Conservation (phyloP, 1,139 yeast genomes). For the Nematodospora anomalae region DNA sequence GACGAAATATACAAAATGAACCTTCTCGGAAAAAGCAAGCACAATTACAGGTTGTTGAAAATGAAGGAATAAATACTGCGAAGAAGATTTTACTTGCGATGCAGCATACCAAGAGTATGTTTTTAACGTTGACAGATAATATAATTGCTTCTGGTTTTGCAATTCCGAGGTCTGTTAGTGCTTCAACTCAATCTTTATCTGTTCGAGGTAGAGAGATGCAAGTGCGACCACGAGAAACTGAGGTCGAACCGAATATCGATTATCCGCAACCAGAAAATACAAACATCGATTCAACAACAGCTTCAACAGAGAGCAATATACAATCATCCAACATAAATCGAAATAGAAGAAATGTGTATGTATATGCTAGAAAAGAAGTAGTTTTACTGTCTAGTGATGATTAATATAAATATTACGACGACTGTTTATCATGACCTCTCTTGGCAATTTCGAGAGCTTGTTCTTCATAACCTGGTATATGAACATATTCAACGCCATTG, state of each 20-base stretch:
- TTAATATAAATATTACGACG: background rate
- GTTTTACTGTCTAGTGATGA: slow-evolving; percentile 29
- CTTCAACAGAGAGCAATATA: slow-evolving; percentile 5
- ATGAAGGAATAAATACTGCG: slow-evolving; percentile 6
- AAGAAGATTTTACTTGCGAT: slow-evolving; percentile 17
- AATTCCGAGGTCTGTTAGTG: slow-evolving; percentile 55
- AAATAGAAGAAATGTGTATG: slow-evolving; percentile 47
- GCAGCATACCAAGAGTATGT: slow-evolving; percentile 33
- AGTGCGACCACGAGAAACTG: background rate
- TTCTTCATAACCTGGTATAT: slow-evolving; percentile 83
- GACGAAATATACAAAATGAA: background rate
- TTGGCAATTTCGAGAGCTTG: slow-evolving; percentile 70
- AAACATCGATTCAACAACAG: background rate
- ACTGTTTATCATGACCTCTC: slow-evolving; percentile 63
- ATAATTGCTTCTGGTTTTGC: slow-evolving; percentile 62
- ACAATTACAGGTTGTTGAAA: background rate
- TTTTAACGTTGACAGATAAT: slow-evolving; percentile 51
- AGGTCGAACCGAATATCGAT: background rate
- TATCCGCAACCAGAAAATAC: background rate
- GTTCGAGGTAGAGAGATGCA: slow-evolving; percentile 12
- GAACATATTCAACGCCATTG: slow-evolving; percentile 68
- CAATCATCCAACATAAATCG: slow-evolving; percentile 14
- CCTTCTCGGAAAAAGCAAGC: background rate
- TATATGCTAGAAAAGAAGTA: slow-evolving; percentile 58
- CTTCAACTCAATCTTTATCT: slow-evolving; percentile 23